Percentiles rank a stretch among this genome's conserved stretches.
Conservation (phyloP, 805 yeast species). For the Peterozyma toletana region DNA sequence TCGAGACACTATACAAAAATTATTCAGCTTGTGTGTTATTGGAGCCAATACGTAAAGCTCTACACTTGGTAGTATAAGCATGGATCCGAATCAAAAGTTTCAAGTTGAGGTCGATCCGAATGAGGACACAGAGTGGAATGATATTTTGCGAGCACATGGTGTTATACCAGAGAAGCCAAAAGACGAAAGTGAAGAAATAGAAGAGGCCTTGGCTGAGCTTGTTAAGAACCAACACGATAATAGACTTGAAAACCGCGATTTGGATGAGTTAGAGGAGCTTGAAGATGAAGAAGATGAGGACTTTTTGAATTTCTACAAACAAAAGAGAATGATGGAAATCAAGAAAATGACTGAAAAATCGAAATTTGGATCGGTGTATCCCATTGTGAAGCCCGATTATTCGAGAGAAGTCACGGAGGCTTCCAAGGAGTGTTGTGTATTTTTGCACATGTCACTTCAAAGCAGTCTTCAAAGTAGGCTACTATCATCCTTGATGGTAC, state of each 20-base stretch:
- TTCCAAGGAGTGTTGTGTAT: slow-evolving; percentile 55
- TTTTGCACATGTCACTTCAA: slow-evolving; percentile 70
- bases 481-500: slow-evolving; percentile 47
- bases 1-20: too few species aligned
- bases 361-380: slow-evolving; percentile 68
- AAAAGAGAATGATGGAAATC: slow-evolving; percentile 71
- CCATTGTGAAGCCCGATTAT: slow-evolving; percentile 84
- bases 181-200: slow-evolving; percentile 80
- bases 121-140: slow-evolving; percentile 99
- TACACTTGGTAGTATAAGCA: neutral
- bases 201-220: slow-evolving; percentile 83
- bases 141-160: slow-evolving; percentile 82
- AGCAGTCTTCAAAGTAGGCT: slow-evolving; percentile 70
- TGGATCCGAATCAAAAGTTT: slow-evolving; percentile 43
- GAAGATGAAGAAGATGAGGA: slow-evolving; percentile 95
- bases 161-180: slow-evolving; percentile 89
- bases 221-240: slow-evolving; percentile 73
- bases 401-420: slow-evolving; percentile 79
- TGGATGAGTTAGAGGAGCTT: slow-evolving; percentile 78
- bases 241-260: slow-evolving; percentile 65
- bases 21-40: too few species aligned
- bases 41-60: too few species aligned
- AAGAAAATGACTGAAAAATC: slow-evolving; percentile 46
- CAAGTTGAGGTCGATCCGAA: slow-evolving; percentile 88
- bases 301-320: slow-evolving; percentile 70